Evolutionary conservation across 768 basidiomycete species (phyloP).

Genomic region (Auricularia sp.): DNA sequence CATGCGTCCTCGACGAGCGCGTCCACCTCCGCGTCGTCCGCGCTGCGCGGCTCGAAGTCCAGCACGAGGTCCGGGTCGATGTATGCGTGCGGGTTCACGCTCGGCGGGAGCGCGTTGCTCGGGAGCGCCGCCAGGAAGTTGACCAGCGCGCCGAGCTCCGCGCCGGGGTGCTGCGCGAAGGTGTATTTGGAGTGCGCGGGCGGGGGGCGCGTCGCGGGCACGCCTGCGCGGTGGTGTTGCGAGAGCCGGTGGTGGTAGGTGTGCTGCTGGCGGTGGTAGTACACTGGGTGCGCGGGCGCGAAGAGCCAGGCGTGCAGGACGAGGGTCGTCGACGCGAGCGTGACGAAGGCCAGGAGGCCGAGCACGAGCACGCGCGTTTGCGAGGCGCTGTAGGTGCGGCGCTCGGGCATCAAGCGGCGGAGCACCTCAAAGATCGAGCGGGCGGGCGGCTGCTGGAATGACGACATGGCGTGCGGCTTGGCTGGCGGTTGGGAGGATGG

Average conservation of each 20-base stretch:
- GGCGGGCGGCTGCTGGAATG: neutral
- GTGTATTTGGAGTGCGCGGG: neutral
- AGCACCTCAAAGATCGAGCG: neutral
- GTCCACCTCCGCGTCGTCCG: constrained; percentile 44
- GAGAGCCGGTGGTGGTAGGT: neutral
- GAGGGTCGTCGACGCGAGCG: neutral
- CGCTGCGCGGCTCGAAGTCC: constrained; percentile 59
- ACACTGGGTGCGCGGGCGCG: neutral
- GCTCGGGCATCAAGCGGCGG: neutral
- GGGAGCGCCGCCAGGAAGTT: constrained; percentile 64
- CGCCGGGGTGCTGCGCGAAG: constrained; percentile 17
- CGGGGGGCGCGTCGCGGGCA: neutral
- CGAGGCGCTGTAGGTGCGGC: neutral
- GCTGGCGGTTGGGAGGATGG: too few species aligned
- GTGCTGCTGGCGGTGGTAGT: neutral
- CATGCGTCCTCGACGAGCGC: constrained; percentile 56
- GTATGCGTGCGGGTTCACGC: constrained; percentile 50
- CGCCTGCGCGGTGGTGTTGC: neutral
- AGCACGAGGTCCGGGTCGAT: constrained; percentile 74
- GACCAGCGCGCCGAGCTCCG: constrained; percentile 70
- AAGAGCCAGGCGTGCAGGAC: neutral
- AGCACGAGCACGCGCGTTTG: neutral
- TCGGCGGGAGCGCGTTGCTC: constrained; percentile 60
- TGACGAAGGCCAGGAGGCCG: constrained; percentile 8
- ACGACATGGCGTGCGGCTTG: too few species aligned